These are phyloP conservation scores for Glonium stellatum DNA, from an alignment of 495 filamentous ascomycete genomes.

Conservation along the genomic window DNA sequence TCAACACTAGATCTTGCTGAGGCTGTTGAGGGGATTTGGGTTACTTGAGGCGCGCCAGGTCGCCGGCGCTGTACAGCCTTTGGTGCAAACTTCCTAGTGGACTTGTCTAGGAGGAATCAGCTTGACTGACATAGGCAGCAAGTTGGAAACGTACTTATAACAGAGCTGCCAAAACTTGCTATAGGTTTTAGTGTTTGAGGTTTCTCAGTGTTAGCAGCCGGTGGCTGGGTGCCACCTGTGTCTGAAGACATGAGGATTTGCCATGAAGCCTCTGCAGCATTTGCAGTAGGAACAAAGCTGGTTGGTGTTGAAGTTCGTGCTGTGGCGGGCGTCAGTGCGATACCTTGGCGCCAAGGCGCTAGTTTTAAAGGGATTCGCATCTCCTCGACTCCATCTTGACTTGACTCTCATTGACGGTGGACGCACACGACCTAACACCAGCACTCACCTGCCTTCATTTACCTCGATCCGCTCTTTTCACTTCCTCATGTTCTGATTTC, in stretches of 20 bases:
- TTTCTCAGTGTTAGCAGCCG: conserved; percentile 21
- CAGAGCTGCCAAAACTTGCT: conserved; percentile 52
- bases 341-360: conserved; percentile 1
- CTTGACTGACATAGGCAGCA: background rate
- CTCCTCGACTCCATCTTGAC: background rate
- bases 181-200: conserved; percentile 31
- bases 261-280: background rate
- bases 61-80: conserved; percentile 32
- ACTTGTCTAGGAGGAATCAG: conserved; percentile 23
- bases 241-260: conserved; percentile 11
- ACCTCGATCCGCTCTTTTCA: background rate
- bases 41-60: conserved; percentile 17
- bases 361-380: background rate
- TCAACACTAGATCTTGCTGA: background rate
- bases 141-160: conserved; percentile 44
- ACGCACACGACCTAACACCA: conserved; percentile 20
- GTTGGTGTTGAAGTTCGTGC: background rate
- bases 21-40: background rate
- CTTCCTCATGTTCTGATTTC: conserved; percentile 14
- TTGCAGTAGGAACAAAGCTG: too few species aligned
- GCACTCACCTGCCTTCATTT: conserved; percentile 38
- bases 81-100: conserved; percentile 35
- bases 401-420: background rate
- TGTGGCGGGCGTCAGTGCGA: background rate
- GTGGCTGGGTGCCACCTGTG: background rate